Evolutionary conservation across 495 filamentous ascomycete species (phyloP).

Genomic region (Beverwykella pulmonaria): DNA sequence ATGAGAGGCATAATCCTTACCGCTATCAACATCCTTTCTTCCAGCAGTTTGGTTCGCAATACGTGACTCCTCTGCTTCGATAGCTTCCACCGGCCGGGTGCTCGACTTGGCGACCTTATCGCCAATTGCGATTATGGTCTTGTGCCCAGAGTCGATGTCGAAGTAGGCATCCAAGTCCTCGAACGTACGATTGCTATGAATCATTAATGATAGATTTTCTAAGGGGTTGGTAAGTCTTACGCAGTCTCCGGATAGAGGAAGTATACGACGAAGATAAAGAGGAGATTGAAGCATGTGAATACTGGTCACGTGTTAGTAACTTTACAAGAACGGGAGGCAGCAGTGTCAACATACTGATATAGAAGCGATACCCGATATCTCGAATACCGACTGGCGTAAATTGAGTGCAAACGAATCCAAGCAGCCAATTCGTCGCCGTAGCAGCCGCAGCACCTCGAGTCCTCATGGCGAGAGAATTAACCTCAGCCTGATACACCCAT

Average conservation of each 20-base stretch:
- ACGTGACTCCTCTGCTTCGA: slow-evolving; percentile 27
- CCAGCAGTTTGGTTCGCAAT: slow-evolving; percentile 2
- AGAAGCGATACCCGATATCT: slow-evolving; percentile 45
- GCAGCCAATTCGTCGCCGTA: slow-evolving; percentile 40
- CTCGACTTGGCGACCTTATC: slow-evolving; percentile 31
- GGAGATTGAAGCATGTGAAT: slow-evolving; percentile 37
- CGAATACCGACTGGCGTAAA: slow-evolving; percentile 45
- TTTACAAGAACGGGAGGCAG: not conserved
- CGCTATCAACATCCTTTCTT: slow-evolving; percentile 2
- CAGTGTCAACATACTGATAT: slow-evolving; percentile 43
- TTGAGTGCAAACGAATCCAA: slow-evolving; percentile 40
- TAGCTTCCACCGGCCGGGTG: slow-evolving; percentile 23
- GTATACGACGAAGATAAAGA: slow-evolving; percentile 42
- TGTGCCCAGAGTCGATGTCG: slow-evolving; percentile 27
- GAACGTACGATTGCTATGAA: slow-evolving; percentile 21
- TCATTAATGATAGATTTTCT: slow-evolving; percentile 4
- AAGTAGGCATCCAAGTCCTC: slow-evolving; percentile 29
- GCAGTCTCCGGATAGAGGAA: slow-evolving; percentile 47
- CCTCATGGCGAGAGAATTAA: slow-evolving; percentile 43
- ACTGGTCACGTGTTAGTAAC: not conserved
- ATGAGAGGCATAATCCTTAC: slow-evolving; percentile 14
- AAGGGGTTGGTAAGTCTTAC: not conserved
- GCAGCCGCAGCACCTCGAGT: slow-evolving; percentile 39
- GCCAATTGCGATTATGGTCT: slow-evolving; percentile 29
- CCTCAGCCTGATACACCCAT: slow-evolving; percentile 44